Base-by-base conservation (phyloP, 805 yeast species). In the Candida endomychidarum region DNA sequence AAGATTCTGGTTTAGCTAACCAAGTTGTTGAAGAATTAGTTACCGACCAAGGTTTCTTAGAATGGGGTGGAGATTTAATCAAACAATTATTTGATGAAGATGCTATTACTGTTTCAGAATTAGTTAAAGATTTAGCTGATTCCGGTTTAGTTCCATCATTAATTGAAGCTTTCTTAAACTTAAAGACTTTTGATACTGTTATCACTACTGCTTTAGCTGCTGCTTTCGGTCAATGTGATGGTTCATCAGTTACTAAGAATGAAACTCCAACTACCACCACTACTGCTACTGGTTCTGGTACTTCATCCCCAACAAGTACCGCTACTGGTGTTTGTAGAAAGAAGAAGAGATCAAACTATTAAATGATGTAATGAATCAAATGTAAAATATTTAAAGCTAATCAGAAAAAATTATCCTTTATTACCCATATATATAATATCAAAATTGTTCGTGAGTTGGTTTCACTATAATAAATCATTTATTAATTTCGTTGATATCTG, bases 141-240 rank as follows among this genome's bases (percentile, higher is more conserved):
- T 68, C 74, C 20, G 73, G 72, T 22, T 57, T 66, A 46, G 53
- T 68, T 39, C 60, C 67, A 22, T 52, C 61, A 19, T 52, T 68
- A 40, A 53, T 68, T 53, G 48, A 66, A 46, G 57, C 60, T 35
- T 65, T 68, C 59, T 65, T 68, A 50, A 65, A 57, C 51, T 28
- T 66, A 29, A 51, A 47, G 12, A 67, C 71, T 14, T 63, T 67
- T 49, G 57, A 63, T 53, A 56, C 67, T n/a, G 63, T 67, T 40
- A 57, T 65, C 37, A 62, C 62, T 47, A 68, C 61, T 40, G 70
- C 73, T 19, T 65, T 68, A 53, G 69, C 69, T 44, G 72, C 72
- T 40, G 70, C 69, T 17, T 55, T 58, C 40, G 63, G 64, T 43
- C 47, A 64, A 34, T 68, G 74, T 60, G 61, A 55, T 16, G 58